Conservation (phyloP, 306 rosid genomes). For the Cucurbita moschata region DNA sequence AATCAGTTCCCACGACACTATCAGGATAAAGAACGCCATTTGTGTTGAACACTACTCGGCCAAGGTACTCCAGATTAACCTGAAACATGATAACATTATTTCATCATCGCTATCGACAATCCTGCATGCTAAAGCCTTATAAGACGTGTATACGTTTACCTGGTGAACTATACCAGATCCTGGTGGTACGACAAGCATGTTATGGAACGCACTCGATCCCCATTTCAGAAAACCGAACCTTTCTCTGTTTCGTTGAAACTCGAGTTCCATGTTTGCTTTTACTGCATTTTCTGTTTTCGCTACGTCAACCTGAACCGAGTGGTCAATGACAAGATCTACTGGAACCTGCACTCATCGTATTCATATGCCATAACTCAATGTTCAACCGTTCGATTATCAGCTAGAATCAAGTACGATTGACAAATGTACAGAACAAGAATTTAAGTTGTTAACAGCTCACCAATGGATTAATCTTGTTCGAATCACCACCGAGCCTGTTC, state of each 20-base stretch:
- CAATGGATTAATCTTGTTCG: slow-evolving; percentile 89
- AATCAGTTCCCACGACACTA: slow-evolving; percentile 93
- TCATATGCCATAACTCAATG: neutral
- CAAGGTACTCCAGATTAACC: slow-evolving; percentile 94
- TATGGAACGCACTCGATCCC: slow-evolving; percentile 82
- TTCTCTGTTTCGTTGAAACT: slow-evolving; percentile 70
- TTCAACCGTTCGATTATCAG: neutral
- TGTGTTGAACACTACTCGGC: slow-evolving; percentile 82
- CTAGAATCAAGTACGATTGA: neutral
- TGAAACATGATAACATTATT: slow-evolving; percentile 22
- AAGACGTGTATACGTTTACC: slow-evolving; percentile 18
- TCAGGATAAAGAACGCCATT: slow-evolving; percentile 80
- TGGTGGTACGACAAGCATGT: slow-evolving; percentile 95
- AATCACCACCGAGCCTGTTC: slow-evolving; percentile 84
- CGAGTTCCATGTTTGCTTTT: slow-evolving; percentile 83
- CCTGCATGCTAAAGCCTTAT: slow-evolving; percentile 46
- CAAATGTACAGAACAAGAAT: neutral
- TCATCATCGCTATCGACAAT: slow-evolving; percentile 33
- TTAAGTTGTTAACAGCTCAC: slow-evolving; percentile 21
- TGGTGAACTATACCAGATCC: slow-evolving; percentile 97
- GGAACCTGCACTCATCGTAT: slow-evolving; percentile 47
- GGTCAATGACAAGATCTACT: slow-evolving; percentile 94
- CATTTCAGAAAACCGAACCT: slow-evolving; percentile 92
- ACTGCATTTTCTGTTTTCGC: slow-evolving; percentile 91
- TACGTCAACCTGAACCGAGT: slow-evolving; percentile 95